Conservation (phyloP, 768 basidiomycete species). For the Russula abietina region DNA sequence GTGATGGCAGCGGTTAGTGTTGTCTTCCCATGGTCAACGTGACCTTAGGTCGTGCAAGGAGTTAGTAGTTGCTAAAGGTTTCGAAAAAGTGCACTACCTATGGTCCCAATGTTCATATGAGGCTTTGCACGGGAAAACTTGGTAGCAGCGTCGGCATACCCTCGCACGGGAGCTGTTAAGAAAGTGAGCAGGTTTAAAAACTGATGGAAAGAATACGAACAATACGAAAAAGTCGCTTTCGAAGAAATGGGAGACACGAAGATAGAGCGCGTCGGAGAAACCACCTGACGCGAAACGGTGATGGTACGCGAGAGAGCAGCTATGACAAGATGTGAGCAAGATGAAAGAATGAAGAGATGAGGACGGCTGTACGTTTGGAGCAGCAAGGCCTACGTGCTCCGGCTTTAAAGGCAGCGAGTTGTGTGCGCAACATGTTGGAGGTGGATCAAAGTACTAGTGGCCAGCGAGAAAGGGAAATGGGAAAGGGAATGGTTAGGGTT, state of each 20-base stretch:
- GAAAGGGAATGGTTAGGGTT: constrained; percentile 17
- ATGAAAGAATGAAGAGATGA: background rate
- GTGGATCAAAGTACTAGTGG: background rate
- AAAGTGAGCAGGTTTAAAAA: background rate
- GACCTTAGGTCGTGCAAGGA: constrained; percentile 43
- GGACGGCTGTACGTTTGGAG: constrained; percentile 4
- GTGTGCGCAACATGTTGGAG: constrained; percentile 20
- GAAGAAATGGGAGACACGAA: constrained; percentile 2
- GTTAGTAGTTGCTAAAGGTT: background rate
- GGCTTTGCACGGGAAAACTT: constrained; percentile 73
- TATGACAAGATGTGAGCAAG: constrained; percentile 5
- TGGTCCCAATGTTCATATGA: constrained; percentile 94
- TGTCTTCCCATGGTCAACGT: constrained; percentile 98
- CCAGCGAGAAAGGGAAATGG: too few relatives aligned
- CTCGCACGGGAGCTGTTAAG: constrained; percentile 48
- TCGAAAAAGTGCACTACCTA: constrained; percentile 48
- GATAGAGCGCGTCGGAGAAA: constrained; percentile 10
- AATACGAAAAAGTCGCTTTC: background rate
- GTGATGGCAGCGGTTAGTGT: constrained; percentile 95
- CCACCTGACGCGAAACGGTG: constrained; percentile 10
- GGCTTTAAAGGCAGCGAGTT: constrained; percentile 15
- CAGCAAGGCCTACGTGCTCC: constrained; percentile 19
- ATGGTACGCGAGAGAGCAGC: constrained; percentile 19
- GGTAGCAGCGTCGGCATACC: constrained; percentile 61
- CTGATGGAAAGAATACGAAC: background rate